Evolutionary conservation across 176 grass and related monocot genomes (phyloP), one percentile per base, ranked within the genome.

Genomic region (Oryza officinalis): DNA sequence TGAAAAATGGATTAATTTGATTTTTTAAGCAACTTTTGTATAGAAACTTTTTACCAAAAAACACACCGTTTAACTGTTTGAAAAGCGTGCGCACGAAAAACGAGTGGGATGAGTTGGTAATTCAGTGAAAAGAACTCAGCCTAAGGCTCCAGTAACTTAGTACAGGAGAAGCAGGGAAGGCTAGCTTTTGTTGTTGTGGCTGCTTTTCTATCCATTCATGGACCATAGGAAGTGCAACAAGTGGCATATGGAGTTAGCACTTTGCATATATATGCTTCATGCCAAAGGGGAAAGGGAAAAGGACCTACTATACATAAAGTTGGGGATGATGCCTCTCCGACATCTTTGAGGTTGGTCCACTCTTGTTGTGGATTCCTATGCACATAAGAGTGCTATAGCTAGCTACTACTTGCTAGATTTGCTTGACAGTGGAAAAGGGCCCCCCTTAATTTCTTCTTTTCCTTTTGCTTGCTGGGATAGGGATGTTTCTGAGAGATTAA

Each of bases 221-320:
- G 50, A 38, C 78, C 85, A 79, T 74, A 45, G 10, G 40, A 72
- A 71, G 35, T 32, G 71, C 67, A 82, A 93, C 85, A 88, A 71
- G 91, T 86, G 88, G 67, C 77, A 38, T 38, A 60, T 9, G 22
- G 20, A 81, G 26, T 1, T 1, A 22, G n/a, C 81, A 88, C 72
- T 64, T 60, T 60, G 54, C 54, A 60, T 81, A 67, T 81, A 59
- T 81, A 67, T 81, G 77, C 83, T 63, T 63, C 71, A 81, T 22
- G 17, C 77, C 13, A 47, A 76, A 75, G 25, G 18, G 17, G 1
- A 69, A 32, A 11, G 13, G n/a, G 4, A 10, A 54, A 3, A 49
- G 33, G 35, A 17, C 27, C 20, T 43, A 45, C 50, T 54, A 54
- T 54, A 54, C 6, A 33, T 44, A 46, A 68, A 72, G 40, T 30